Conservation (phyloP, 2,329 filamentous ascomycete species). For the Colletotrichum siamense region DNA sequence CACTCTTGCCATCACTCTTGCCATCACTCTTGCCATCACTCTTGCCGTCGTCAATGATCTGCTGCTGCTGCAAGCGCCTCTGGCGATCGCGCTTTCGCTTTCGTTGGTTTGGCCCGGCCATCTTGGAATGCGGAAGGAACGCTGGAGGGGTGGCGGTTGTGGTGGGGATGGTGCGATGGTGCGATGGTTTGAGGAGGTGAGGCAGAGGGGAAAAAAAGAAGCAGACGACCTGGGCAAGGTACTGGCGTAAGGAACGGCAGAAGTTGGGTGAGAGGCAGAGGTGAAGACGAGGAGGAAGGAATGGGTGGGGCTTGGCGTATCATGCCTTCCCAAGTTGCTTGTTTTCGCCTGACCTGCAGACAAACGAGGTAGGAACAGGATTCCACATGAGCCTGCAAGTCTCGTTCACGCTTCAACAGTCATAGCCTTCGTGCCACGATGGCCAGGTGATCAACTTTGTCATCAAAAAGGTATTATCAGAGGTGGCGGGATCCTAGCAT, state of each 20-base stretch:
- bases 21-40: fast-evolving
- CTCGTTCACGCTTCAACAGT: not conserved
- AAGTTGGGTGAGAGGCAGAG: not conserved
- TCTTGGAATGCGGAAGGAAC: not conserved
- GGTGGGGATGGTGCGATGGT: not conserved
- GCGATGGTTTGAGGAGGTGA: no score
- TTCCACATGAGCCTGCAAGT: not conserved
- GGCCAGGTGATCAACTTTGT: no score
- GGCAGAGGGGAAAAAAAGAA: not conserved
- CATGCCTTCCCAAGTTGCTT: fast-evolving
- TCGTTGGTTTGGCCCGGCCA: not conserved
- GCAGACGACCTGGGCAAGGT: not conserved
- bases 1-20: no score
- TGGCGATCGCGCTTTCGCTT: not conserved
- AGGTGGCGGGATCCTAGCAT: no score
- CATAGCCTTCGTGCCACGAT: no score
- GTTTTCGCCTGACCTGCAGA: fast-evolving
- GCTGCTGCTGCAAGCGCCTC: not conserved
- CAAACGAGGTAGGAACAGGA: not conserved
- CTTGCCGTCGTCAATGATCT: not conserved
- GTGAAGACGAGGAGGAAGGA: not conserved
- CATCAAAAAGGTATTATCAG: no score
- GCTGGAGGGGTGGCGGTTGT: not conserved
- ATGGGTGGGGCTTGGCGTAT: not conserved
- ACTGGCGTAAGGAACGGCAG: fast-evolving